These are phyloP conservation scores for Colletotrichum musicola DNA, from an alignment of 2,329 filamentous ascomycete species.

Conservation along the genomic window DNA sequence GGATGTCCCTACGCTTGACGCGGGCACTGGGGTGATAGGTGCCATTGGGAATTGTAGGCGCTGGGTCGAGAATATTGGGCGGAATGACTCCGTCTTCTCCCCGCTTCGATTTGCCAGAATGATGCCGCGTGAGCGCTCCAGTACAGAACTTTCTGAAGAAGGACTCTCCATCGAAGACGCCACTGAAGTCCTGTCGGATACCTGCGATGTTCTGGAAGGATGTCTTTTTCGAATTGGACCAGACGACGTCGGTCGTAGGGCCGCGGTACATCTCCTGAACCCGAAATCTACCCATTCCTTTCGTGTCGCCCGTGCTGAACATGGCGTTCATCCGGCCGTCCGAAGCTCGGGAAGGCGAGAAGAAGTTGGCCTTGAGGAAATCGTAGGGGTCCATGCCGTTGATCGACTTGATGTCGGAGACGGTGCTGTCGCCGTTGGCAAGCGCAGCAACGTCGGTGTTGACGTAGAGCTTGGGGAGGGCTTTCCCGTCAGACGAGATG, in stretches of 20 bases:
- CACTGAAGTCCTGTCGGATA: background rate
- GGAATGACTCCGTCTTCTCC: background rate
- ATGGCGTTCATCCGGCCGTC: slow-evolving; percentile 8
- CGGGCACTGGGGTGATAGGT: background rate
- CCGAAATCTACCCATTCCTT: background rate
- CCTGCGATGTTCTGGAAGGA: background rate
- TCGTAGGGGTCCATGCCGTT: slow-evolving; percentile 14
- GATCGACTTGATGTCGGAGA: slow-evolving; percentile 14
- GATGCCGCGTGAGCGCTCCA: background rate
- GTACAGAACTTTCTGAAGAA: slow-evolving; percentile 10
- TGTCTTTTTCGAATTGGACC: background rate
- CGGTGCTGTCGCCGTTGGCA: background rate
- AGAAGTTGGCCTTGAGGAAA: slow-evolving; percentile 3
- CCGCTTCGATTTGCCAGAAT: background rate
- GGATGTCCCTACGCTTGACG: background rate
- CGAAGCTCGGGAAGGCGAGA: background rate
- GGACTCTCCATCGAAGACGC: slow-evolving; percentile 5
- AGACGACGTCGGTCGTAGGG: slow-evolving; percentile 8
- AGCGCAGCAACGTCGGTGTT: slow-evolving; percentile 1
- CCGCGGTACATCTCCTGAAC: slow-evolving; percentile 6
- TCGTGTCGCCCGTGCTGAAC: slow-evolving; percentile 3
- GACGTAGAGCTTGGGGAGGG: slow-evolving; percentile 9
- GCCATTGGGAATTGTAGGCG: slow-evolving; percentile 6
- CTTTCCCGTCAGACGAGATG: background rate
- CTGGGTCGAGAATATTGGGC: slow-evolving; percentile 3